These are phyloP conservation scores for Podaxis sp. DNA, from an alignment of 768 basidiomycete genomes.

Conservation along the genomic window DNA sequence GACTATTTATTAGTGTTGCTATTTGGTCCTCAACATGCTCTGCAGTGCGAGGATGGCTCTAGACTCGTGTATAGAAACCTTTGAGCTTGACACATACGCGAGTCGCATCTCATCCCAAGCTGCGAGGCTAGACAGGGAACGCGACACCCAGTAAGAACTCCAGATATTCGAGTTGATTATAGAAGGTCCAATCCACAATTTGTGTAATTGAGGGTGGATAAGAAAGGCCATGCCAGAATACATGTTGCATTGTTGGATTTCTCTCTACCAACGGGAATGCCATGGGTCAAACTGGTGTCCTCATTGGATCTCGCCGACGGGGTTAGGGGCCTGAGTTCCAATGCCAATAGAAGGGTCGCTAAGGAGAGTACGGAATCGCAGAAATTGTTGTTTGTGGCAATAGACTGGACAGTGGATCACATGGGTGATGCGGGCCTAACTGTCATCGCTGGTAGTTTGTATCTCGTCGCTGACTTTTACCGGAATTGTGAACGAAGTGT, in stretches of 20 bases:
- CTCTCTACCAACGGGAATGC: conserved; percentile 85
- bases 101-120: too few species aligned
- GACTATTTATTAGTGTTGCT: too few species aligned
- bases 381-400: conserved; percentile 29
- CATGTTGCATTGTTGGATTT: conserved; percentile 62
- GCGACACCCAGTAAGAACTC: too few species aligned
- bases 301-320: conserved; percentile 48
- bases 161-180: too few species aligned
- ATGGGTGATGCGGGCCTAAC: conserved; percentile 44
- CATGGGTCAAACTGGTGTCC: conserved; percentile 79
- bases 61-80: too few species aligned
- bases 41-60: too few species aligned
- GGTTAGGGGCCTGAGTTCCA: conserved; percentile 41
- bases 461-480: conserved; percentile 93
- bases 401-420: conserved; percentile 39
- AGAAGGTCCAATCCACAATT: too few species aligned
- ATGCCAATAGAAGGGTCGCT: conserved; percentile 12
- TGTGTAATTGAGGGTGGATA: too few species aligned
- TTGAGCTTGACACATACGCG: too few species aligned
- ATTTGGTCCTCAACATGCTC: too few species aligned
- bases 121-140: too few species aligned
- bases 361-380: conserved; percentile 18
- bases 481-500: conserved; percentile 27
- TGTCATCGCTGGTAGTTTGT: conserved; percentile 88
- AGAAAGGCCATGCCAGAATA: conserved; percentile 26